Conservation (phyloP, 2,329 filamentous ascomycete species). For the Emergomyces pasteurianus region DNA sequence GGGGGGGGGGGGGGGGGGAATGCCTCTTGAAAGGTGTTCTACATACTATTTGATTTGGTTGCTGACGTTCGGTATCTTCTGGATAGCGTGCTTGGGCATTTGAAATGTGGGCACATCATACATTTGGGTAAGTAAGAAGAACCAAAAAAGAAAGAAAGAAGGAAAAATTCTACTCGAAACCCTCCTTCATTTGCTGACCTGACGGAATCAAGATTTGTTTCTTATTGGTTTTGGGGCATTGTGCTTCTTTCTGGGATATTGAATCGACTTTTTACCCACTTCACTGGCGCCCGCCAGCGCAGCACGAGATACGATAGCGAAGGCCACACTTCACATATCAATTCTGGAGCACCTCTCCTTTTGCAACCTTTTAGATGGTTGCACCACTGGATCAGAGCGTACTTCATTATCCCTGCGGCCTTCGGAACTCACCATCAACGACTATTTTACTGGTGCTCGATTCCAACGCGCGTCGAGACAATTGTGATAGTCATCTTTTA, state of each 20-base stretch:
- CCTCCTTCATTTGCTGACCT: not conserved
- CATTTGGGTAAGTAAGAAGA: conserved; percentile 23
- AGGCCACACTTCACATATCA: not conserved
- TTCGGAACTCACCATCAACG: conserved; percentile 32
- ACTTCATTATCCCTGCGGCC: conserved; percentile 34
- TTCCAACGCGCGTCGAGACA: conserved; percentile 38
- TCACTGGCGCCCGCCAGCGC: conserved; percentile 9
- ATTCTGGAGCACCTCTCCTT: not conserved
- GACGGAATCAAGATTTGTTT: conserved; percentile 15
- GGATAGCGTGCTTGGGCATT: conserved; percentile 21
- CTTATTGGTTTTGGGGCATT: conserved; percentile 31
- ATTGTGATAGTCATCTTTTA: conserved; percentile 35
- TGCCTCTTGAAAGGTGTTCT: not conserved
- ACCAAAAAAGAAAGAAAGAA: not conserved
- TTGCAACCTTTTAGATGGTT: conserved; percentile 5
- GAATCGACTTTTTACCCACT: conserved; percentile 17
- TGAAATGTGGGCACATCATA: conserved; percentile 24
- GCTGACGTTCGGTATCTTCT: conserved; percentile 2
- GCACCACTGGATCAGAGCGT: conserved; percentile 23
- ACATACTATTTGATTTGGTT: not conserved
- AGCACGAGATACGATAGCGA: conserved; percentile 8
- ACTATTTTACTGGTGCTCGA: conserved; percentile 32
- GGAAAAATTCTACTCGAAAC: not conserved
- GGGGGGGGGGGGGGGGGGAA: too few relatives aligned
- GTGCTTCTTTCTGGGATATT: conserved; percentile 25